phyloP scores from a whole-genome alignment of 192 early-diverging fungal genomes.

The Backusella australiensis region DNA sequence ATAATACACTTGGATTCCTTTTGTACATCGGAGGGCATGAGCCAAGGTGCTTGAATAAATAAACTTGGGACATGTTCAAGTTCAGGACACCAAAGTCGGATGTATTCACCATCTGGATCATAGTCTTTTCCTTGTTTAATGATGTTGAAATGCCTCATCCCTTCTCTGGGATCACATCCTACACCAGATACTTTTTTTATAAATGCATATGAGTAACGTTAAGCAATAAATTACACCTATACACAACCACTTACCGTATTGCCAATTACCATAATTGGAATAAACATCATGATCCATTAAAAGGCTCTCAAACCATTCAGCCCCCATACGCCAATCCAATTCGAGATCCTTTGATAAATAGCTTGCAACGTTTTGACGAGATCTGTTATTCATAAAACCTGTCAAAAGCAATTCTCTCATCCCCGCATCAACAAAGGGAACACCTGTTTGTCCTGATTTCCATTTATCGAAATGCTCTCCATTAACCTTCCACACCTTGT shows the following conservation, averaged over 20 bases:
- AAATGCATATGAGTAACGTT: neutral
- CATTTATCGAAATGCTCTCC: constrained; percentile 17
- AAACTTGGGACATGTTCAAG: constrained; percentile 9
- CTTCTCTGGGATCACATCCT: constrained; percentile 37
- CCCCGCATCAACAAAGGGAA: constrained; percentile 43
- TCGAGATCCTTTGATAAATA: constrained; percentile 38
- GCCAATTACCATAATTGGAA: constrained; percentile 48
- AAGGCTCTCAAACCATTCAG: constrained; percentile 37
- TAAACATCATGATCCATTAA: constrained; percentile 42
- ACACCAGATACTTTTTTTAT: constrained; percentile 33
- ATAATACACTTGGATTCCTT: constrained; percentile 2
- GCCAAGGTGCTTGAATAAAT: constrained; percentile 6
- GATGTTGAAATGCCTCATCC: constrained; percentile 35
- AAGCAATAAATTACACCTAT: neutral
- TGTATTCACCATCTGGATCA: constrained; percentile 36
- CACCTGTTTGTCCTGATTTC: constrained; percentile 31
- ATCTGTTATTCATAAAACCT: constrained; percentile 38
- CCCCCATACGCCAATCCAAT: constrained; percentile 35
- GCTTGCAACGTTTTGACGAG: constrained; percentile 41
- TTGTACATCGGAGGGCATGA: constrained; percentile 9
- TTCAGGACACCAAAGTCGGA: constrained; percentile 37
- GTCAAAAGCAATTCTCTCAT: constrained; percentile 37
- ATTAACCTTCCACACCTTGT: constrained; percentile 12
- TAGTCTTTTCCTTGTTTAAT: constrained; percentile 44
- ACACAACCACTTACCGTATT: constrained; percentile 22